Evolutionary conservation across 1,284 basidiomycete species (phyloP), one percentile per base, ranked within the genome.

Genomic region (Trametes pubescens): DNA sequence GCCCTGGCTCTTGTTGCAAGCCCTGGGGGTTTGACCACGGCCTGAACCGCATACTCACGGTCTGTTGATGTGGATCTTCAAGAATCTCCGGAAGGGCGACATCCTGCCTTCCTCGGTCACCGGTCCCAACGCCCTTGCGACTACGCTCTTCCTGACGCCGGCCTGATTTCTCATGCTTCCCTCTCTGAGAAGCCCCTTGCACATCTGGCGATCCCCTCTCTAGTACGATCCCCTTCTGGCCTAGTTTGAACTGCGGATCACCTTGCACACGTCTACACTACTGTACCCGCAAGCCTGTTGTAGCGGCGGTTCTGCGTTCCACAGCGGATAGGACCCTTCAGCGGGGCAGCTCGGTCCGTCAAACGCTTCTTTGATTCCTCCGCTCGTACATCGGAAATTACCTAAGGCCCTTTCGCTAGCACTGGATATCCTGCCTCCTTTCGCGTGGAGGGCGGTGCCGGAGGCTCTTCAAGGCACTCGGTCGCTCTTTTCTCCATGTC

Each of bases 371-470:
- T 22, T 29, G 48, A 32, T 66, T 66, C 59, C 59, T 66, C 67
- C 67, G 67, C 55, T 59, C 60, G 21, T 40, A 9, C 51, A 59
- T 59, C 62, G 64, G 59, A 24, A 35, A 68, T 68, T 68, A 68
- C 64, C 64, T 68, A 68, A 68, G 52, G 29, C 21, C 43, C 10
- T 21, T 26, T 54, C 32, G 34, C 13, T 40, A 16, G 32, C 51
- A 16, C 4, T 44, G 24, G 51, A 29, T 44, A 18, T 37, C 9
- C 40, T n/a, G 43, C 35, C 9, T 24, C 35, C 52, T 26, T 32
- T 24, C 22, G 16, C 16, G 38, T 24, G 40, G 29, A 46, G 43
- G 40, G 4, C 2, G 29, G 26, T 35, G 26, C 22, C 18, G 24
- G 40, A 29, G 26, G 14, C 11, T 22, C 22, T 22, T n/a, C 24